phyloP scores from a whole-genome alignment of 176 grass and related monocot species.

The Aegilops longissima region DNA sequence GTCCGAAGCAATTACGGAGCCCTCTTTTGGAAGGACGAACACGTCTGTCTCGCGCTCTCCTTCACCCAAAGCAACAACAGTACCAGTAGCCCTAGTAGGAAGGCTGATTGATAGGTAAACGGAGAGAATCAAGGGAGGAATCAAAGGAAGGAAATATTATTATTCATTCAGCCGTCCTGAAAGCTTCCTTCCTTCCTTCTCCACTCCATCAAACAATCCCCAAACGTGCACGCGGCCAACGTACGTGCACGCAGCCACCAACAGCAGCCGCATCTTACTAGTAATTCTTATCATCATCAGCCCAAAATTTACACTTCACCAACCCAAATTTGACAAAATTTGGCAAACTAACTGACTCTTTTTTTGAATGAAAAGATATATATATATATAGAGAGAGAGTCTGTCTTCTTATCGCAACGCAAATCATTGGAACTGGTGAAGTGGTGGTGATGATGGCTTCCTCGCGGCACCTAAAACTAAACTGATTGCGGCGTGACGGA shows the following conservation, averaged over 20 bases:
- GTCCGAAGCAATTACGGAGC: too few species aligned
- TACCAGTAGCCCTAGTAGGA: not conserved
- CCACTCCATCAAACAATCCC: slow-evolving; percentile 17
- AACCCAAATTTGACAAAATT: not conserved
- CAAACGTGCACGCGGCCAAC: not conserved
- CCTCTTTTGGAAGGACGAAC: not conserved
- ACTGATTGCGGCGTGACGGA: slow-evolving; percentile 17
- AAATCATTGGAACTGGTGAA: slow-evolving; percentile 40
- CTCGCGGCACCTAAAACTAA: not conserved
- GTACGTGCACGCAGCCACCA: slow-evolving; percentile 20
- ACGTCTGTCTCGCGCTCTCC: slow-evolving; percentile 7
- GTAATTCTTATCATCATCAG: too few species aligned
- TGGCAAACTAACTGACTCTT: too few species aligned
- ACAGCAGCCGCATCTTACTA: not conserved
- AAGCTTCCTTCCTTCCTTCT: slow-evolving; percentile 37
- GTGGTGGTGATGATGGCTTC: not conserved
- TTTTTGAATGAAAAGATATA: too few species aligned
- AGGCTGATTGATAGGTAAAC: not conserved
- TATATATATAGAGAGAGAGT: not conserved
- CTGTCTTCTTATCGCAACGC: not conserved
- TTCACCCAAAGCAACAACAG: slow-evolving; percentile 35
- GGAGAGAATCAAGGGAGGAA: slow-evolving; percentile 25
- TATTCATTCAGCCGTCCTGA: not conserved
- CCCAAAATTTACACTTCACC: too few species aligned
- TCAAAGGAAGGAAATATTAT: not conserved